Evolutionary conservation across 305 asterid genomes (phyloP).

Genomic region (Solanum aculeatissimum): DNA sequence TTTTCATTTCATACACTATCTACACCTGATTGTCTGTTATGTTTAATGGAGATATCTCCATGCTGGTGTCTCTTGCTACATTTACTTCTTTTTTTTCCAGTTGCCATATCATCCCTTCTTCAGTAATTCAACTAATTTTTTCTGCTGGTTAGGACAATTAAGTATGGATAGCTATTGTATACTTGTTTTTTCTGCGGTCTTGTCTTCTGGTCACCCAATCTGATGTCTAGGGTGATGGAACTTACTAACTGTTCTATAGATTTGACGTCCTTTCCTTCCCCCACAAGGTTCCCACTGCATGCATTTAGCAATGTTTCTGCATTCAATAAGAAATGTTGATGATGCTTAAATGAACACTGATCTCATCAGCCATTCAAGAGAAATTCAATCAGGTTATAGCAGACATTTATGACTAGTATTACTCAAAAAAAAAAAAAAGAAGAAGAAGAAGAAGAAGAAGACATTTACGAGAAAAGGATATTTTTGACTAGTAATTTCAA

Average conservation of each 20-base stretch:
- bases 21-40: background rate
- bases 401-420: background rate
- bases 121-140: background rate
- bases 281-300: background rate
- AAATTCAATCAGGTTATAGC: background rate
- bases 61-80: background rate
- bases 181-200: background rate
- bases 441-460: too few relatives aligned
- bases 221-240: background rate
- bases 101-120: background rate
- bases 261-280: background rate
- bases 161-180: background rate
- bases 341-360: background rate
- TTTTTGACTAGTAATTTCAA: background rate
- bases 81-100: background rate
- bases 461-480: background rate
- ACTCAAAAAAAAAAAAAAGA: background rate
- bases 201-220: background rate
- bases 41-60: background rate
- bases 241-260: background rate
- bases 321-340: background rate
- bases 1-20: background rate
- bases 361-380: background rate
- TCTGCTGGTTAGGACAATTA: background rate
- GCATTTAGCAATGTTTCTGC: background rate